Conservation (phyloP, 2,329 filamentous ascomycete species). For the Aspergillus fumigatus region DNA sequence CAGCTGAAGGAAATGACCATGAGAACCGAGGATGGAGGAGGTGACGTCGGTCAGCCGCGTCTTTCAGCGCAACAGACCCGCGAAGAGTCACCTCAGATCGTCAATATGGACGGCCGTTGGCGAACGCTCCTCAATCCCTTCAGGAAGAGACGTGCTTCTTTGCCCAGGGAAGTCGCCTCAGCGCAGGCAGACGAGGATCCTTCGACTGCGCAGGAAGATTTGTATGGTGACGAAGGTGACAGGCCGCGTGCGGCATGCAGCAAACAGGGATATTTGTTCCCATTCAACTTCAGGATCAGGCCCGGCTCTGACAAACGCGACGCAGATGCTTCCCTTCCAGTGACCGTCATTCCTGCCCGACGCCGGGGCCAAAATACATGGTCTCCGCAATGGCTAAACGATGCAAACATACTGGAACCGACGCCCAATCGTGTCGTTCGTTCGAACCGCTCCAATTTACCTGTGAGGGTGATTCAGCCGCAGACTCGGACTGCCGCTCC, state of each 20-base stretch:
- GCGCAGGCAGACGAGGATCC: slow-evolving; percentile 48
- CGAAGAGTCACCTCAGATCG: slow-evolving; percentile 30
- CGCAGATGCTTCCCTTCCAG: slow-evolving; percentile 45
- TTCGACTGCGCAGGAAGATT: slow-evolving; percentile 17
- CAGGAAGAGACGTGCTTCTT: slow-evolving; percentile 53
- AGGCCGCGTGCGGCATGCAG: slow-evolving; percentile 42
- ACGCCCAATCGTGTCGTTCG: slow-evolving; percentile 11
- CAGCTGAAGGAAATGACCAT: slow-evolving; percentile 22
- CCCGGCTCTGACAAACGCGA: slow-evolving; percentile 34
- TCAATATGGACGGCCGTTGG: slow-evolving; percentile 40
- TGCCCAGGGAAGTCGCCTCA: slow-evolving; percentile 56
- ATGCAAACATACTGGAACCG: slow-evolving; percentile 20
- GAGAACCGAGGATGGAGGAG: slow-evolving; percentile 9
- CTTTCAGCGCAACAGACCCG: slow-evolving; percentile 18
- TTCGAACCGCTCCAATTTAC: slow-evolving; percentile 24
- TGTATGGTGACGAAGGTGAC: slow-evolving; percentile 40
- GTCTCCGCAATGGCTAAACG: slow-evolving; percentile 42
- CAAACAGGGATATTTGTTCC: slow-evolving; percentile 44
- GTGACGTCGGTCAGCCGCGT: slow-evolving; percentile 10
- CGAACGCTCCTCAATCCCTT: slow-evolving; percentile 54
- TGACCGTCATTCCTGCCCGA: slow-evolving; percentile 59
- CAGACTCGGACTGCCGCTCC: slow-evolving; percentile 51
- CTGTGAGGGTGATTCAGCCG: slow-evolving; percentile 57
- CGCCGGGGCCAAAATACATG: slow-evolving; percentile 51
- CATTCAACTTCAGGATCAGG: slow-evolving; percentile 44